Conservation (phyloP, 2,329 filamentous ascomycete species). For the Westerdykella sp. region DNA sequence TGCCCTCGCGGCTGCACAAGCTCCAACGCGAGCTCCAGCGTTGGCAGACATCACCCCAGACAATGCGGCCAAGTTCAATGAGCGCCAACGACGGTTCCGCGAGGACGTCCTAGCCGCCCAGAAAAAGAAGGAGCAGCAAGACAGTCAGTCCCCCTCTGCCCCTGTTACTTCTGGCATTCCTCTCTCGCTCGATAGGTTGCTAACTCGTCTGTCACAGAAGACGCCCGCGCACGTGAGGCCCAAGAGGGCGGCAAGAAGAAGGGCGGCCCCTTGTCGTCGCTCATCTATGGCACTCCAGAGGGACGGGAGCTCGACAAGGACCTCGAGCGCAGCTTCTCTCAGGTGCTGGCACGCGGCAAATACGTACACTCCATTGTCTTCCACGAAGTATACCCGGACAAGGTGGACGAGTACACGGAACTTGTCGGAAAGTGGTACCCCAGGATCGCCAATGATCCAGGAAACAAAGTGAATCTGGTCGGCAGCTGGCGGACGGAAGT, state of each 20-base stretch:
- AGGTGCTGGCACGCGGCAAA: slow-evolving; percentile 90
- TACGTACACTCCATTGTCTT: slow-evolving; percentile 98
- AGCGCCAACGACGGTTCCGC: slow-evolving; percentile 80
- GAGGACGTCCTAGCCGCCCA: slow-evolving; percentile 70
- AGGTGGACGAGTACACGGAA: slow-evolving; percentile 88
- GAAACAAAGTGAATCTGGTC: slow-evolving; percentile 93
- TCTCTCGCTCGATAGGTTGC: slow-evolving; percentile 44
- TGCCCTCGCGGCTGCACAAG: slow-evolving; percentile 20
- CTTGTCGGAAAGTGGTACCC: slow-evolving; percentile 91
- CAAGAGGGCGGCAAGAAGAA: slow-evolving; percentile 56
- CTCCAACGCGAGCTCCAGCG: slow-evolving; percentile 50
- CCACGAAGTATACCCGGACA: slow-evolving; percentile 91
- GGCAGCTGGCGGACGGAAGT: slow-evolving; percentile 98
- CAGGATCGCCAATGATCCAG: slow-evolving; percentile 70
- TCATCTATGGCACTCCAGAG: slow-evolving; percentile 97
- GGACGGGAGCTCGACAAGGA: slow-evolving; percentile 90
- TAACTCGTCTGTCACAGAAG: slow-evolving; percentile 43
- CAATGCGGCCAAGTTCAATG: slow-evolving; percentile 68
- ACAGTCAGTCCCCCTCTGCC: slow-evolving; percentile 61
- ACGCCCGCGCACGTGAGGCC: slow-evolving; percentile 54
- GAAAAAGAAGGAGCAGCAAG: slow-evolving; percentile 71
- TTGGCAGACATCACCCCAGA: slow-evolving; percentile 77
- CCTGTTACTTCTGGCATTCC: slow-evolving; percentile 39
- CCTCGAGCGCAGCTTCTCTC: slow-evolving; percentile 86
- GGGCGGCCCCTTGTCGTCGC: slow-evolving; percentile 65